Percentiles rank a stretch among this genome's conserved stretches.
These are phyloP conservation scores for Leccinum broughii DNA, from an alignment of 768 basidiomycete species.

Conservation along the genomic window DNA sequence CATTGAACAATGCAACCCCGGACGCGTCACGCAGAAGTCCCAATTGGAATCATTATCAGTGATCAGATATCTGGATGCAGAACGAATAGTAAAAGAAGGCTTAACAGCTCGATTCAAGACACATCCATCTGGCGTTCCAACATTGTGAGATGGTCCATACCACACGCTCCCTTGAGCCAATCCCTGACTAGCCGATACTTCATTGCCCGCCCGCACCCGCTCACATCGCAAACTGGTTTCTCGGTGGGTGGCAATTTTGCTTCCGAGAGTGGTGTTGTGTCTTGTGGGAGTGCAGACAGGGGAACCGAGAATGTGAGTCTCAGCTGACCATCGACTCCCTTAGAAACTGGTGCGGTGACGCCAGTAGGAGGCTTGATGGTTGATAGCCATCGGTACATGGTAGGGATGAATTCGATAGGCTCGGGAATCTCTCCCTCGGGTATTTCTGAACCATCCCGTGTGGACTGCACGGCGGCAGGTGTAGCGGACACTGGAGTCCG, in stretches of 20 bases:
- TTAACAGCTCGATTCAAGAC: background rate
- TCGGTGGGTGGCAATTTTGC: constrained; percentile 6
- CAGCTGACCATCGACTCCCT: constrained; percentile 33
- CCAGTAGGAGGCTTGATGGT: constrained; percentile 39
- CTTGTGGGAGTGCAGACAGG: constrained; percentile 23
- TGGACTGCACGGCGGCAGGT: constrained; percentile 29
- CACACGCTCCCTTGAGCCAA: constrained; percentile 61
- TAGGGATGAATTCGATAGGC: constrained; percentile 44
- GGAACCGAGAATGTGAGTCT: constrained; percentile 58
- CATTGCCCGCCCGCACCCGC: constrained; percentile 53
- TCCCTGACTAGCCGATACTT: constrained; percentile 70
- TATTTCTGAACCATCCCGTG: constrained; percentile 32
- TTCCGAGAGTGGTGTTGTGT: constrained; percentile 12
- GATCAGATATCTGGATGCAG: background rate
- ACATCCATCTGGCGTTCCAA: constrained; percentile 39
- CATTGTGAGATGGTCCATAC: constrained; percentile 61
- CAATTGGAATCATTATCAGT: background rate
- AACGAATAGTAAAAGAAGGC: background rate
- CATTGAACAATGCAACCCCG: background rate
- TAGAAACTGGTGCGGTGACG: constrained; percentile 5
- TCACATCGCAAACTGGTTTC: constrained; percentile 48
- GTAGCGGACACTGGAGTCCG: constrained; percentile 36
- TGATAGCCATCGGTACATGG: constrained; percentile 75
- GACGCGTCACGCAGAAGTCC: background rate
- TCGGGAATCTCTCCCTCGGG: constrained; percentile 43